A percentile compares a stretch with the other conserved stretches of the same genome.
Conservation (phyloP, 306 rosid species). For the Mimosa pudica region DNA sequence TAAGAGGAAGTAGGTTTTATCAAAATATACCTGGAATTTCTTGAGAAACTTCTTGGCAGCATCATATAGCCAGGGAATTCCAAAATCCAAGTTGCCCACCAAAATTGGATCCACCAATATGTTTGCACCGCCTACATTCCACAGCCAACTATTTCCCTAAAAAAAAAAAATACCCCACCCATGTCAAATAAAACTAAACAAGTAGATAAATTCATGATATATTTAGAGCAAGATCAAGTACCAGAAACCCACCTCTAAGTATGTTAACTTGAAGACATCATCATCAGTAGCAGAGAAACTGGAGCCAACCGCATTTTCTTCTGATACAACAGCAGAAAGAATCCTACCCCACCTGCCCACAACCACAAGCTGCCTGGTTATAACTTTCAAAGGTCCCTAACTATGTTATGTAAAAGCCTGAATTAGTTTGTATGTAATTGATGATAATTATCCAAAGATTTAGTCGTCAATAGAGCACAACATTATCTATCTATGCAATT, state of each 20-base stretch:
- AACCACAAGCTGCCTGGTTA: background rate
- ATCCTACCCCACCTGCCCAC: slow-evolving; percentile 44
- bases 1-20: background rate
- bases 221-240: slow-evolving; percentile 25
- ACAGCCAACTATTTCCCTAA: slow-evolving; percentile 92
- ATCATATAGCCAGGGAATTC: slow-evolving; percentile 93
- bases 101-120: slow-evolving; percentile 90
- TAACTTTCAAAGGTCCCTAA: background rate
- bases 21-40: slow-evolving; percentile 67
- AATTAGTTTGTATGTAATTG: background rate
- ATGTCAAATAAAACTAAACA: slow-evolving; percentile 20
- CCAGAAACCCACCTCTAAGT: slow-evolving; percentile 73
- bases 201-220: slow-evolving; percentile 31
- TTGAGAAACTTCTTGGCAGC: slow-evolving; percentile 80
- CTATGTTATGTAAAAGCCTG: background rate
- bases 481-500: background rate
- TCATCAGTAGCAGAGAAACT: slow-evolving; percentile 47
- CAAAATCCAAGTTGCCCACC: slow-evolving; percentile 97
- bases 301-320: slow-evolving; percentile 60
- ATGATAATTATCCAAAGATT: background rate
- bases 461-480: background rate
- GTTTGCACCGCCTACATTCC: slow-evolving; percentile 69
- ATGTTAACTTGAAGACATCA: slow-evolving; percentile 64
- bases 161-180: slow-evolving; percentile 16
- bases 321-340: slow-evolving; percentile 67